Conservation (phyloP, 1,139 yeast genomes). For the Suhomyces panamericanus region DNA sequence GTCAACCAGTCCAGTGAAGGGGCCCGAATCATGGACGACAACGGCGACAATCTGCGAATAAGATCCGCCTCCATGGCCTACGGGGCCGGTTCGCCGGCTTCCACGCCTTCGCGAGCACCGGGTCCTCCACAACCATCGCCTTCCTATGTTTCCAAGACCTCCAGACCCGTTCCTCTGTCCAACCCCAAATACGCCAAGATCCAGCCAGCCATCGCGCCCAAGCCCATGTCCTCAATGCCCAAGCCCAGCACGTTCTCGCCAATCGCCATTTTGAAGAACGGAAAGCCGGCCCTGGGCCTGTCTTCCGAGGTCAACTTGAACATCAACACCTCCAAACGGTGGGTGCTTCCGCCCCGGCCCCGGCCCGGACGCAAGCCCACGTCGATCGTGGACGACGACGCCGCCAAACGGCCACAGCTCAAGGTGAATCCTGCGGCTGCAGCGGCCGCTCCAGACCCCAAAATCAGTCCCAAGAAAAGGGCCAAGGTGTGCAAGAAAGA, state of each 20-base stretch:
- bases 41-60: neutral
- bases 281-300: slow-evolving; percentile 16
- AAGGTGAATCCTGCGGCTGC: neutral
- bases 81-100: neutral
- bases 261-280: slow-evolving; percentile 14
- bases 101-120: neutral
- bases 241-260: slow-evolving; percentile 24
- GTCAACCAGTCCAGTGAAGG: neutral
- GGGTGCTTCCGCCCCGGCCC: slow-evolving; percentile 69
- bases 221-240: slow-evolving; percentile 34
- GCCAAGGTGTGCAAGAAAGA: slow-evolving; percentile 12
- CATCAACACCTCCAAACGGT: slow-evolving; percentile 54
- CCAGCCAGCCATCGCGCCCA: slow-evolving; percentile 45
- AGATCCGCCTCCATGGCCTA: neutral
- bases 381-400: slow-evolving; percentile 15
- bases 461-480: slow-evolving; percentile 15
- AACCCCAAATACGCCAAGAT: slow-evolving; percentile 35
- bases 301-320: slow-evolving; percentile 22
- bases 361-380: slow-evolving; percentile 58
- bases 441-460: neutral
- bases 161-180: neutral
- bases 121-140: neutral
- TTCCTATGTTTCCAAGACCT: neutral
- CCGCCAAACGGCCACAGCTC: slow-evolving; percentile 6
- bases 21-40: neutral